Evolutionary conservation across 2,329 filamentous ascomycete species (phyloP).

Genomic region (Ophiostoma populinum): DNA sequence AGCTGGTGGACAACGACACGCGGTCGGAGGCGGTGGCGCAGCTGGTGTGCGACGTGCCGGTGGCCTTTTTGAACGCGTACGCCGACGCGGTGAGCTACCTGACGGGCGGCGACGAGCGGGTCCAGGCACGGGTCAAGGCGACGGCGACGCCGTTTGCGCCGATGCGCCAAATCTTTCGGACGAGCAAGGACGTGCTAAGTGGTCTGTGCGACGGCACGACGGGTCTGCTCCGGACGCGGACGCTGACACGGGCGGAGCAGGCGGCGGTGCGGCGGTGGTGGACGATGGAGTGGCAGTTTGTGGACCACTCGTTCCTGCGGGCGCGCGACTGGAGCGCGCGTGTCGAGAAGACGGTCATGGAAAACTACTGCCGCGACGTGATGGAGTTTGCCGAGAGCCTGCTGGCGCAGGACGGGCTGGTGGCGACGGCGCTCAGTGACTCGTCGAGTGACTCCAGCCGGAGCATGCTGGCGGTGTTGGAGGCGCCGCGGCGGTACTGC

Average conservation of each 20-base stretch:
- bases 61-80: conserved; percentile 26
- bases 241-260: conserved; percentile 43
- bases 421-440: conserved; percentile 48
- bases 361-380: conserved; percentile 82
- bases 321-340: conserved; percentile 71
- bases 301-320: conserved; percentile 64
- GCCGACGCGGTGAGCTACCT: conserved; percentile 24
- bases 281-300: conserved; percentile 65
- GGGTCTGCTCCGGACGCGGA: conserved; percentile 36
- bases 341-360: conserved; percentile 56
- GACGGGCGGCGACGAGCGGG: conserved; percentile 15
- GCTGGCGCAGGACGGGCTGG: conserved; percentile 69
- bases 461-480: conserved; percentile 33
- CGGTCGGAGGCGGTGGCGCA: conserved; percentile 32
- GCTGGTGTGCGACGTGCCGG: conserved; percentile 28
- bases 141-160: conserved; percentile 33
- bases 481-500: conserved; percentile 42
- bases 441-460: not conserved
- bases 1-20: conserved; percentile 49
- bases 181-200: conserved; percentile 37
- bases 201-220: conserved; percentile 37
- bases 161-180: conserved; percentile 38
- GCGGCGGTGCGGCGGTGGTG: conserved; percentile 61
- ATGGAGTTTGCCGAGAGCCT: conserved; percentile 85
- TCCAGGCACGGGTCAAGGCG: conserved; percentile 6